A percentile compares a stretch with the other conserved stretches of the same genome.
Evolutionary conservation across 2,329 filamentous ascomycete species (phyloP).

Genomic region (Blumeria graminis): DNA sequence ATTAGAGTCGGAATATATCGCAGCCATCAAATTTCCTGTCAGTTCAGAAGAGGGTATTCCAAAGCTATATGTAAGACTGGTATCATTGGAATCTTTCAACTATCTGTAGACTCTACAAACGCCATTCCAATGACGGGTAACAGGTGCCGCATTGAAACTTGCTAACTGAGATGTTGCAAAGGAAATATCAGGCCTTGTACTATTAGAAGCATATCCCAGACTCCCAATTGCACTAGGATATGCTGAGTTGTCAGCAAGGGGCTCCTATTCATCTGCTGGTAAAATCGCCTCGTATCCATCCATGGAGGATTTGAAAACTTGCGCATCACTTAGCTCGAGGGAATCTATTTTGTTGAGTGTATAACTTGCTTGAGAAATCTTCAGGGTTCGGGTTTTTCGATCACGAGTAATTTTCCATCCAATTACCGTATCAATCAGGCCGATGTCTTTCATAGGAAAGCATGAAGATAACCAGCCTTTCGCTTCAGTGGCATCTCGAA

Average conservation of each 20-base stretch:
- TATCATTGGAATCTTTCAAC: not conserved
- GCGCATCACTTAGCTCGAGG: not conserved
- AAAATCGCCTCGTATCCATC: not conserved
- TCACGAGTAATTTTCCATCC: not conserved
- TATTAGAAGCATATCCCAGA: not conserved
- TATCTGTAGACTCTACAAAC: not conserved
- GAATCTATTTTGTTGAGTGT: not conserved
- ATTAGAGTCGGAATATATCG: not conserved
- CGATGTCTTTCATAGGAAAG: not conserved
- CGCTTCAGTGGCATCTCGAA: not conserved
- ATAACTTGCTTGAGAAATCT: not conserved
- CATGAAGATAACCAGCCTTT: not conserved
- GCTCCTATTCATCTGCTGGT: not conserved
- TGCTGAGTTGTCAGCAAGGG: not conserved
- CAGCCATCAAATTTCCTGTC: not conserved
- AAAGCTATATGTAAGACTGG: not conserved
- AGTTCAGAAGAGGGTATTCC: not conserved
- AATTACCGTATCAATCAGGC: not conserved
- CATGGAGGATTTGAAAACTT: not conserved
- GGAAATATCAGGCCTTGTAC: not conserved
- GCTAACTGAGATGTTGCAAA: not conserved
- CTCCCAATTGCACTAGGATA: not conserved
- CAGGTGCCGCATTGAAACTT: not conserved
- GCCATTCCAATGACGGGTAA: not conserved
- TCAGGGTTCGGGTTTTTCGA: not conserved